Percentiles rank a stretch among this genome's conserved stretches.
phyloP scores from a whole-genome alignment of 169 alveolate genomes.

The Plasmodium adleri region DNA sequence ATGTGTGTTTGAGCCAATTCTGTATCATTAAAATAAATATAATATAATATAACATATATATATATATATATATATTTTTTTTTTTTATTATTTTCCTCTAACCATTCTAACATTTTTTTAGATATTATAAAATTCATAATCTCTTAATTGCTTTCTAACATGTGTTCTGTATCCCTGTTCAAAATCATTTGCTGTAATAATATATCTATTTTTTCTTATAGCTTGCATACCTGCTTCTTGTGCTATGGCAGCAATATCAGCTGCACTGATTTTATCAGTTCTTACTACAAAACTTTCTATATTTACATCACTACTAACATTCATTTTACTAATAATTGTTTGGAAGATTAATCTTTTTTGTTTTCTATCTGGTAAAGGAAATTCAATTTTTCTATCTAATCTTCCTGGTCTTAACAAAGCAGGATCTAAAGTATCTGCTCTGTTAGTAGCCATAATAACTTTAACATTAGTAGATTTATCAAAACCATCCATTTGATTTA shows the following conservation, averaged over 20 bases:
- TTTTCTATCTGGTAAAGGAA: constrained; percentile 99
- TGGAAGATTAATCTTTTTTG: constrained; percentile 95
- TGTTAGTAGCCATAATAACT: constrained; percentile 99
- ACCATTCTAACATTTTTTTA: neutral
- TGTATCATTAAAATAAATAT: neutral
- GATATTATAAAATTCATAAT: constrained; percentile 91
- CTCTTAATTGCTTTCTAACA: constrained; percentile 92
- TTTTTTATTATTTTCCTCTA: neutral
- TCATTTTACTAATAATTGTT: constrained; percentile 98
- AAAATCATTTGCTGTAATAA: constrained; percentile 91
- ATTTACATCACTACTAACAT: constrained; percentile 97
- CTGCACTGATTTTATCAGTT: constrained; percentile 98
- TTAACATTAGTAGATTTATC: constrained; percentile 97
- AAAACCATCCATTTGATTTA: constrained; percentile 99
- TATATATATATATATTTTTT: neutral
- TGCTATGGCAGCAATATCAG: constrained; percentile 99
- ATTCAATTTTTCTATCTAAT: constrained; percentile 97
- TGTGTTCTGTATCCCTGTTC: constrained; percentile 94
- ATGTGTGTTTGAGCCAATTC: too few species aligned
- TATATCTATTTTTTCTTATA: constrained; percentile 96
- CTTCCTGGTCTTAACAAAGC: constrained; percentile 99
- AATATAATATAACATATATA: neutral
- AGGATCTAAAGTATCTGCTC: constrained; percentile 99
- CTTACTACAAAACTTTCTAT: constrained; percentile 97
- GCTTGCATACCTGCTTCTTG: constrained; percentile 99